Base-by-base conservation (phyloP, 164 flowering plant genomes). In the Macadamia tetraphylla region DNA sequence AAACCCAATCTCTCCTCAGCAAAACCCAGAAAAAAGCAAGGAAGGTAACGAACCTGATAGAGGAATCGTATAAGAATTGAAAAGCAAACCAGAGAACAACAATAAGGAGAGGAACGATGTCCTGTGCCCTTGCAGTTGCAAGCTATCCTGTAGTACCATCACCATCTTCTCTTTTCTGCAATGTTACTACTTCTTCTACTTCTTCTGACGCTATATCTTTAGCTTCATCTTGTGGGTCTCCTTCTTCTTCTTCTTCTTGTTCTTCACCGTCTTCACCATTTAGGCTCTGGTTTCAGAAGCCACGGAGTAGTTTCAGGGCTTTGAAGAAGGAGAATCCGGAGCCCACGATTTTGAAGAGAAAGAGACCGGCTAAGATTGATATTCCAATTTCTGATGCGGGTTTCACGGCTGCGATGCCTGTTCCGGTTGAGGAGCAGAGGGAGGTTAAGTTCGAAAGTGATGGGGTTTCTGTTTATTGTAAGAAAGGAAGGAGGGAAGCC, bases 401-500 rank as follows among this genome's bases (percentile, higher is more conserved):
- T 53, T 77, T 81, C 62, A 71, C 66, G 42, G 53, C 70, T 11
- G 57, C n/a, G 57, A 17, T 17, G 57, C 17, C 48, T 60, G 42
- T 53, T 69, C 40, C 40, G 40, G 40, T 5, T 2, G 40, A 35
- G 40, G 57, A 44, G 73, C 68, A 49, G 60, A 63, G 29, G 43
- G 73, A 56, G 8, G 63, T 63, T 46, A 80, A 68, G 78, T 75
- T 58, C 12, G 92, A 85, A 67, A 81, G 81, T 29, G 84, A 82
- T 42, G 85, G 82, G 65, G 88, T 76, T 67, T 81, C 88, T 32
- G 95, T 90, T 32, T 90, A 71, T 71, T 90, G 96, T 73, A 92
- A 88, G 84, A 84, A 76, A 71, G 96, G 98, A 61, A 83, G 86
- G 83, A 85, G 93, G 72, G 92, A 78, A 32, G 81, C 77, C 7